A percentile compares a stretch with the other conserved stretches of the same genome.
phyloP scores from a whole-genome alignment of 176 grass and related monocot species.

The Oryza officinalis region DNA sequence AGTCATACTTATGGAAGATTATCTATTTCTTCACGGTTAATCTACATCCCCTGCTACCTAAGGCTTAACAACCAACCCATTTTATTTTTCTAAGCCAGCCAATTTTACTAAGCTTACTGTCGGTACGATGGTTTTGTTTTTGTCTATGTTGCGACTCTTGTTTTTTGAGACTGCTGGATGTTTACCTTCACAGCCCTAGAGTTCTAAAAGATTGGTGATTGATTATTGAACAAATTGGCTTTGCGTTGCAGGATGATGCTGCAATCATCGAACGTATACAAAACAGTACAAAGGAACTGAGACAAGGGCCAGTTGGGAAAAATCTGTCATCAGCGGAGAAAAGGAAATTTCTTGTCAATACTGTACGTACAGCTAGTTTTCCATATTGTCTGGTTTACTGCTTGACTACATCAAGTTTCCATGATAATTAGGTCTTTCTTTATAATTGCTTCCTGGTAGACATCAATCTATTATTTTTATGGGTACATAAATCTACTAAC shows the following conservation, averaged over 20 bases:
- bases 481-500: conserved; percentile 14
- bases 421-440: not conserved
- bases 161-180: not conserved
- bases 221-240: not conserved
- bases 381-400: not conserved
- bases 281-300: conserved; percentile 43
- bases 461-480: not conserved
- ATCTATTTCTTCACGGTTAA: not conserved
- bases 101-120: not conserved
- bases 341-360: conserved; percentile 75
- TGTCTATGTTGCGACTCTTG: not conserved
- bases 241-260: conserved; percentile 33
- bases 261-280: conserved; percentile 36
- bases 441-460: not conserved
- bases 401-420: not conserved
- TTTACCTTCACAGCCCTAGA: conserved; percentile 5
- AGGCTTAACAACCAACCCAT: not conserved
- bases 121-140: not conserved
- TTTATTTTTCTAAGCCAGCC: not conserved
- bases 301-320: conserved; percentile 47
- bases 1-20: not conserved
- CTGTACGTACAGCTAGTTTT: conserved; percentile 47
- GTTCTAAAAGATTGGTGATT: not conserved
- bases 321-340: conserved; percentile 64
- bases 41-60: not conserved